These are phyloP conservation scores for Podochytrium sp. DNA, from an alignment of 192 early-diverging fungal species.

Conservation along the genomic window DNA sequence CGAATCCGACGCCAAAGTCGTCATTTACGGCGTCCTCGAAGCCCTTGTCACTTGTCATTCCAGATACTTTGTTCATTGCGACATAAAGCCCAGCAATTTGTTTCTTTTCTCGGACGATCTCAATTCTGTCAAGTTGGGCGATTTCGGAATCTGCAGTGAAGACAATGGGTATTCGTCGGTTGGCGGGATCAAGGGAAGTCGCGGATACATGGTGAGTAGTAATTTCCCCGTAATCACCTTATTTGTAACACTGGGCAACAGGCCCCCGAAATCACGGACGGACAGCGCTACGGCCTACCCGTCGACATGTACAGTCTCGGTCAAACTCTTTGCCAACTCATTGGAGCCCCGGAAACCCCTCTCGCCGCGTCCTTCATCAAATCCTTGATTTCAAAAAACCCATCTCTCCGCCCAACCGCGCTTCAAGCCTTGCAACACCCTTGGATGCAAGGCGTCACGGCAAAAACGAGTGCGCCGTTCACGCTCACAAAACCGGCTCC, in stretches of 20 bases:
- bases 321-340: conserved; percentile 32
- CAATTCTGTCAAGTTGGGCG: not conserved
- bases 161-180: conserved; percentile 1
- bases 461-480: not conserved
- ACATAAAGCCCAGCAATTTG: not conserved
- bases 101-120: conserved; percentile 5
- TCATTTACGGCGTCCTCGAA: not conserved
- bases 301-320: conserved; percentile 48
- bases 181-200: conserved; percentile 16
- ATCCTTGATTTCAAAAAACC: conserved; percentile 66
- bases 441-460: conserved; percentile 57
- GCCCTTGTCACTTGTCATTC: not conserved
- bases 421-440: conserved; percentile 75
- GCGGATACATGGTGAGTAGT: conserved; percentile 3
- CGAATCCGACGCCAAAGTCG: conserved; percentile 1
- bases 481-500: not conserved
- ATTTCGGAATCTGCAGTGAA: not conserved
- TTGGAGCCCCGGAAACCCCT: not conserved
- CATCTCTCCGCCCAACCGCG: conserved; percentile 74
- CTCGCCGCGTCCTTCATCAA: conserved; percentile 66
- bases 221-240: not conserved
- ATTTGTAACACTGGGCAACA: not conserved
- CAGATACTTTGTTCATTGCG: not conserved
- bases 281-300: conserved; percentile 38
- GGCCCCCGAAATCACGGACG: conserved; percentile 46